Evolutionary conservation across 257 asterid species (phyloP).

Genomic region (Scutellaria barbata): DNA sequence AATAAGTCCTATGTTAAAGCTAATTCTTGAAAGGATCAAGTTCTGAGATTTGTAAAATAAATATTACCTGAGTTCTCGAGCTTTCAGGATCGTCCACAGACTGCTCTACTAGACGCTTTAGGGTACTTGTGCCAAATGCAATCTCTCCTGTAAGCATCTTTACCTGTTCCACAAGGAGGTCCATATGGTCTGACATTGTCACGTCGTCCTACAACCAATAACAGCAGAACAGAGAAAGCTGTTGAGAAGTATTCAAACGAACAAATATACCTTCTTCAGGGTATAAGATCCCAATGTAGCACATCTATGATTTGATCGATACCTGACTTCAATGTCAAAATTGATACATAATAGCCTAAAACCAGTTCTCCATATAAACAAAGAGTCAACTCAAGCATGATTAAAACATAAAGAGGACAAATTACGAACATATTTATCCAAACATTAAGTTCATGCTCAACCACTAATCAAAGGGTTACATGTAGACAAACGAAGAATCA

Average conservation of each 20-base stretch:
- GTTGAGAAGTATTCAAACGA: constrained; percentile 29
- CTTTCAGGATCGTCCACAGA: constrained; percentile 80
- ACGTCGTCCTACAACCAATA: constrained; percentile 65
- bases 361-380: constrained; percentile 4
- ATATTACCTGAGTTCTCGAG: constrained; percentile 70
- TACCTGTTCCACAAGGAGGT: constrained; percentile 94
- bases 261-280: constrained; percentile 7
- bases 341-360: not conserved
- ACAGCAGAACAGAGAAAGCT: constrained; percentile 29
- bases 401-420: not conserved
- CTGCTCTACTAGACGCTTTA: constrained; percentile 88
- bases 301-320: constrained; percentile 10
- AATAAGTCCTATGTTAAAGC: constrained; percentile 1
- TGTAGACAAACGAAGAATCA: not conserved
- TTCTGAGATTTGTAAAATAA: constrained; percentile 2
- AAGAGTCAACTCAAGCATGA: constrained; percentile 12
- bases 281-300: constrained; percentile 19
- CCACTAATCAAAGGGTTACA: not conserved
- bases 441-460: constrained; percentile 16
- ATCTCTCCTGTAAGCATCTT: constrained; percentile 99
- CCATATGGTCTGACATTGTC: constrained; percentile 84
- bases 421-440: not conserved
- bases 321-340: constrained; percentile 18
- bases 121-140: constrained; percentile 89
- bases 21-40: not conserved